These are phyloP conservation scores for Schizonepeta tenuifolia DNA, from an alignment of 257 asterid genomes.

Conservation along the genomic window DNA sequence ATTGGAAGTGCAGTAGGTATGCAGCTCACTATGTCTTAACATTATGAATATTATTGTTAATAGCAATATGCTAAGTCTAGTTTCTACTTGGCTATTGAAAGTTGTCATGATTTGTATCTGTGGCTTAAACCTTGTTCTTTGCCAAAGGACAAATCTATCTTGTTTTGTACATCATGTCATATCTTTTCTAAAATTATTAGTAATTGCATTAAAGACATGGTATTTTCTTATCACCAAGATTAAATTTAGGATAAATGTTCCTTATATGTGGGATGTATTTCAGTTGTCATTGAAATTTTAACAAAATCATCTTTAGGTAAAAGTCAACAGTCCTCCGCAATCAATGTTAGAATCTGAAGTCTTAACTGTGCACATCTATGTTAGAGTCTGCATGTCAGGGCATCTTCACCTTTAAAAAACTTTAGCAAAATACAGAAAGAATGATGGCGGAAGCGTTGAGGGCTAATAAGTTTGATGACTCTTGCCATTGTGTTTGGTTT, in stretches of 20 bases:
- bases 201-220: neutral
- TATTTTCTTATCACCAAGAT: neutral
- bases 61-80: neutral
- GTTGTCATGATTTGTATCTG: neutral
- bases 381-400: neutral
- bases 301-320: neutral
- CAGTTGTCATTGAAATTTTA: slow-evolving; percentile 2
- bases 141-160: slow-evolving; percentile 9
- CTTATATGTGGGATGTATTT: neutral
- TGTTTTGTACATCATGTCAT: neutral
- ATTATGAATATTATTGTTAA: neutral
- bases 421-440: slow-evolving; percentile 60
- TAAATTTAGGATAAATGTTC: neutral
- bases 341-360: too few relatives aligned
- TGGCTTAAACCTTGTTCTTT: slow-evolving; percentile 2
- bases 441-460: slow-evolving; percentile 65
- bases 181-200: slow-evolving; percentile 12
- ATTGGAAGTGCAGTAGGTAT: slow-evolving; percentile 89
- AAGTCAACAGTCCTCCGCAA: neutral
- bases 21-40: slow-evolving; percentile 9
- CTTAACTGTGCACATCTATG: neutral
- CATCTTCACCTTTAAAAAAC: neutral
- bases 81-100: neutral
- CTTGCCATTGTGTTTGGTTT: slow-evolving; percentile 6
- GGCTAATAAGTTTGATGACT: slow-evolving; percentile 21